Base-by-base conservation (phyloP, 176 grass and related monocot genomes). In the Bolboschoenus planiculmis region DNA sequence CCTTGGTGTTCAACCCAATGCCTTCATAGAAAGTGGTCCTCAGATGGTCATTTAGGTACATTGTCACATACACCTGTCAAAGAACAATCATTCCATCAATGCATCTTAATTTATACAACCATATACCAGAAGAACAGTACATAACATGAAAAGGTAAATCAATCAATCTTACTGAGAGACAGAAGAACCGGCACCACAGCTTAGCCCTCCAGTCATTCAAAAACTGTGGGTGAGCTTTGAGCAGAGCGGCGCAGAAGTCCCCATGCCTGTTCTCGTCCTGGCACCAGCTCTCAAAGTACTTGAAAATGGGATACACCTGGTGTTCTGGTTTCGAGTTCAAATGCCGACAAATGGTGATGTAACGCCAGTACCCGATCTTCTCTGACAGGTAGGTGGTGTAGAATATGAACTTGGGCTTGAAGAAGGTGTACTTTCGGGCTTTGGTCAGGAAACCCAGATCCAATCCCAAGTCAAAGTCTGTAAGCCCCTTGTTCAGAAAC, bases 211-310 rank as follows among this genome's bases (percentile, higher is more conserved):
- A 93, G 83, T 99, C 92, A 1, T 95, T 95, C 78, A 99, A 91
- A 87, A 99, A 99, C 77, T 99, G 92, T 0, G 91, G 92, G 76
- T 99, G 96, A 9, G 96, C 92, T 83, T 99, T 99, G 26, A 99
- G 50, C 50, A 99, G 68, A 3, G 92, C 91, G 0, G 96, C 91
- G 92, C 95, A 93, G 89, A 99, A 99, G 78, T 99, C 96, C 0
- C 92, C 92, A 16, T 99, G 92, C 51, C 91, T 67, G 87, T 99
- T 99, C 92, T 99, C 92, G 4, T 95, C 96, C 87, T 99, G 96
- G 82, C 96, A 99, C 96, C 96, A 99, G 80, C 95, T 99, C 86
- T 99, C 96, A 6, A 99, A 99, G 85, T 95, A 95, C 87, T 99
- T 99, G 89, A 99, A 99, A 85, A 99, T 95, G 4, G 96, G 96